Percentiles rank a stretch among this genome's conserved stretches.
phyloP scores from a whole-genome alignment of 192 early-diverging fungal species.

The Entomortierella beljakovae region DNA sequence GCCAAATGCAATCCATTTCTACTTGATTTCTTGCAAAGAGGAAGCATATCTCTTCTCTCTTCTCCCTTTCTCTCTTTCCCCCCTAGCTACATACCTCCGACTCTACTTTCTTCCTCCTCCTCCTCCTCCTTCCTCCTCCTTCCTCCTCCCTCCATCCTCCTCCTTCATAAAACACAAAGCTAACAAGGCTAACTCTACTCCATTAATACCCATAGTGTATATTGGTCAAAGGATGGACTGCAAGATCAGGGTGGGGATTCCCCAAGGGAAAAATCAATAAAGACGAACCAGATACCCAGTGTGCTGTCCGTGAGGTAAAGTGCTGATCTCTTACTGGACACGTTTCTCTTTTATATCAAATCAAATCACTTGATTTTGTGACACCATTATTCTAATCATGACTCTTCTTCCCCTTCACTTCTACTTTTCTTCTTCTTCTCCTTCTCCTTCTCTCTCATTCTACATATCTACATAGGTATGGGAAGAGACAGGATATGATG shows the following conservation, averaged over 20 bases:
- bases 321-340: not conserved
- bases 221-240: slow-evolving; percentile 94
- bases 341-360: no score
- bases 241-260: slow-evolving; percentile 95
- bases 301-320: slow-evolving; percentile 90
- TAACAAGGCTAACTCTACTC: not conserved
- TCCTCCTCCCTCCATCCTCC: no score
- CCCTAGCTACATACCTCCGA: no score
- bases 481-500: slow-evolving; percentile 97
- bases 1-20: not conserved
- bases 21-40: no score
- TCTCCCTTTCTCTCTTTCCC: no score
- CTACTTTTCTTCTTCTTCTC: not conserved
- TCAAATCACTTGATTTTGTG: not conserved
- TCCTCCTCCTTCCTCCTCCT: not conserved
- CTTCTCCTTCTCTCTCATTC: slow-evolving; percentile 12
- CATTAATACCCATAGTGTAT: slow-evolving; percentile 62
- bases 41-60: no score
- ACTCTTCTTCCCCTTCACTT: not conserved
- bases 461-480: slow-evolving; percentile 66
- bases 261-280: slow-evolving; percentile 99
- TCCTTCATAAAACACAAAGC: no score
- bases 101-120: not conserved
- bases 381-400: no score
- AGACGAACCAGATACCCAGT: slow-evolving; percentile 87